phyloP scores from a whole-genome alignment of 495 filamentous ascomycete species.

The Hypoxylon perforatum region DNA sequence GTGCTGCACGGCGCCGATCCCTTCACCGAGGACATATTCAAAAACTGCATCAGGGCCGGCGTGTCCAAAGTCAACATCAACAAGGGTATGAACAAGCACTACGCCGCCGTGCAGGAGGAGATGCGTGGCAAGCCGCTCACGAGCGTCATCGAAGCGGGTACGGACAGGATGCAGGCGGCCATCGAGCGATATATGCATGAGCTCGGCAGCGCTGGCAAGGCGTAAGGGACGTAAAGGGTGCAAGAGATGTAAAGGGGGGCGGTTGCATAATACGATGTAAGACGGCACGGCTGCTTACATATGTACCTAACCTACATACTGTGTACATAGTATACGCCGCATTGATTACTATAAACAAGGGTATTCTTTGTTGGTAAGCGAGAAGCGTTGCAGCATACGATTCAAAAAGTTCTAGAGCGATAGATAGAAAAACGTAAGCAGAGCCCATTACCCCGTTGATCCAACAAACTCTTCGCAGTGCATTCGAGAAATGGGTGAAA shows the following conservation, averaged over 20 bases:
- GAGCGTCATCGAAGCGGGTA: conserved; percentile 76
- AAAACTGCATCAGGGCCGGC: conserved; percentile 73
- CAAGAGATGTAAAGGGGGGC: too few relatives aligned
- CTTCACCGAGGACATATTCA: conserved; percentile 75
- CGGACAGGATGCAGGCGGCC: conserved; percentile 76
- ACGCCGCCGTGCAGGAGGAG: conserved; percentile 71
- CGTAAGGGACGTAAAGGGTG: conserved; percentile 47
- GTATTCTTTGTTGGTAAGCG: conserved; percentile 6
- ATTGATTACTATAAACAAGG: conserved; percentile 1
- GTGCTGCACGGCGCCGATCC: conserved; percentile 85
- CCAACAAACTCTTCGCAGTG: too few relatives aligned
- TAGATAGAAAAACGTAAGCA: too few relatives aligned
- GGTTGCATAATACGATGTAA: too few relatives aligned
- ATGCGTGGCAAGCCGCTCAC: conserved; percentile 76
- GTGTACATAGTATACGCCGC: neutral
- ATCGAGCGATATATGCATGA: conserved; percentile 80
- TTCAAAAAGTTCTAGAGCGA: neutral
- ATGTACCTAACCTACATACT: neutral
- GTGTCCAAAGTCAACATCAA: conserved; percentile 87
- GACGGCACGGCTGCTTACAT: too few relatives aligned
- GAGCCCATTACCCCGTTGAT: too few relatives aligned
- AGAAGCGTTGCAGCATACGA: neutral
- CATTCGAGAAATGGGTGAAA: too few relatives aligned
- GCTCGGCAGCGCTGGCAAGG: conserved; percentile 74
- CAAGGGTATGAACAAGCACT: conserved; percentile 80